Base-by-base conservation (phyloP, 2,329 filamentous ascomycete species). In the Hymenoscyphus fraxineus region DNA sequence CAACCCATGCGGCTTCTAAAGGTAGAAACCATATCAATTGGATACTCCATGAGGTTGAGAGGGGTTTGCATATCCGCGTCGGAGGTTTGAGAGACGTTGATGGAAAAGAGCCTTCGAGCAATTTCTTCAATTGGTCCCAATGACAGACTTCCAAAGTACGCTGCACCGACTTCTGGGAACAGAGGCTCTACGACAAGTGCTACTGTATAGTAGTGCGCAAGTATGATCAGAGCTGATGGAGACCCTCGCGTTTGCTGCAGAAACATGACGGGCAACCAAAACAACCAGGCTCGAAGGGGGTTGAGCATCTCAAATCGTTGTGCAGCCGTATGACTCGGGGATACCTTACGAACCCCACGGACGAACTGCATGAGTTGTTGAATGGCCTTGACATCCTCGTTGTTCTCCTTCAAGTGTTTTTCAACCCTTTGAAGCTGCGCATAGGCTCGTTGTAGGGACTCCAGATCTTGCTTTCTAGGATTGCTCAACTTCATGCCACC, bases 271-370 rank as follows among this genome's bases (percentile, higher is more conserved):
- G 95, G 95, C 63, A 97, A 86, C 93, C 94, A 98, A 78, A 98
- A 97, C 16, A 98, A 85, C 93, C 94, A 97, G 71, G 91, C 91
- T 63, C 93, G 86, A 65, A 99, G 84, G 10, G 92, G 89, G 68
- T 96, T 93, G 12, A 98, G 85, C 68, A 93, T 90, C 73, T 93
- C 90, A 75, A 97, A 98, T 74, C 96, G 92, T 74, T 96, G 88
- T 68, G 92, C 89, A 31, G 93, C 87, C 31, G 88, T 86, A 68
- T 90, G 83, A 13, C 84, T 83, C 4, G 88, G 86, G 74, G 87
- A 86, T 69, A 91, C 87, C 75, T 90, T 87, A 73, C 87, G 87
- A 64, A 91, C 83, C 54, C 88, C 85, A 77, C 90, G 88, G 68
- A 93, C 81, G 78, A 93, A 93, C 65, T 83, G 85, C 70, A 90